Evolutionary conservation across 805 yeast species (phyloP), one percentile per base, ranked within the genome.

Genomic region (Candida taoyuanica): DNA sequence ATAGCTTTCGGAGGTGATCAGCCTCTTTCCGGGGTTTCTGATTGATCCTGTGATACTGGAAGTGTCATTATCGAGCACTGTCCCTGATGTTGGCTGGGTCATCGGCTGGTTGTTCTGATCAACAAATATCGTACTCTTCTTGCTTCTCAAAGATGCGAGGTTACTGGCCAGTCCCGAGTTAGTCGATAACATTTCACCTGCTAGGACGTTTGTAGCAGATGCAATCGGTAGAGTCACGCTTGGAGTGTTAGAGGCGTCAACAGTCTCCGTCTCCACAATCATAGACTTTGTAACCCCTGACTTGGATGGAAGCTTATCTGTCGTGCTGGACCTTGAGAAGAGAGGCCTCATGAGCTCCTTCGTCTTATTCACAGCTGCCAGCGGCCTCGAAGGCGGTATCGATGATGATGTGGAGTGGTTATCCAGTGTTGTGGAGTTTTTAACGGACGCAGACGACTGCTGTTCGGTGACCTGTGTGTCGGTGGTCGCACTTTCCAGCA

Each of bases 181-280:
- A 47, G 38, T 49, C 8, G 50, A 31, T 40, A 49, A 24, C 6
- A 43, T 26, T 7, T 52, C 54, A 33, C 40, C 39, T 9, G 39
- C 17, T 19, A 43, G 37, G n/a, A 40, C 44, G 14, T 32, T 35
- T 13, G 49, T 24, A 4, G 48, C 19, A 9, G 48, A 27, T 7
- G 49, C 54, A 34, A 55, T 56, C 14, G 58, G 59, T 15, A 50
- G 43, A 9, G 56, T 52, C 9, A 50, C 56, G n/a, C 50, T 43
- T 5, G 53, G 57, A 2, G 43, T 39, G 34, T 40, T 46, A 3
- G 67, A 58, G 2, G 79, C 70, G 28, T 76, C 71, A 14, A 78
- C 81, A 0, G 81, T 75, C 49, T 78, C 84, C 0, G 81, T 74
- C 48, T 77, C 84, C 21, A 78, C 84, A 20, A 73, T 72, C 67